Conservation (phyloP, 2,329 filamentous ascomycete genomes). For the Mollisia scopiformis region DNA sequence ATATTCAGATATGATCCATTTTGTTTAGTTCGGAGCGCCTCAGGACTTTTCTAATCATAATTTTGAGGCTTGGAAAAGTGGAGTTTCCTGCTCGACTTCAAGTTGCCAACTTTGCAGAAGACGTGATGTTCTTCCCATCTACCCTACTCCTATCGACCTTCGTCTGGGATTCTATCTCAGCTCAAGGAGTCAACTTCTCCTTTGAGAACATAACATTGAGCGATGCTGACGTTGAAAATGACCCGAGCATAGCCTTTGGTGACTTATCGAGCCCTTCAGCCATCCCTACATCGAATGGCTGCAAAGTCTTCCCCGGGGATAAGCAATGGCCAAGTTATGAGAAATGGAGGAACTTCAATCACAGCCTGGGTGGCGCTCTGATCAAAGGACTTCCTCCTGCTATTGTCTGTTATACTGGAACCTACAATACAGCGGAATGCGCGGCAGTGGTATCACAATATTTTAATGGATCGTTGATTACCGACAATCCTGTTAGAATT, state of each 20-base stretch:
- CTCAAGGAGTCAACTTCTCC: background rate
- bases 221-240: background rate
- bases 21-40: too few relatives aligned
- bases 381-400: constrained; percentile 47
- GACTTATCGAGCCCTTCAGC: background rate
- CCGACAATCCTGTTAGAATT: constrained; percentile 12
- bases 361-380: constrained; percentile 41
- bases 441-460: background rate
- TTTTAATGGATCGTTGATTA: constrained; percentile 20
- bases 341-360: constrained; percentile 51
- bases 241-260: background rate
- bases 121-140: too few relatives aligned
- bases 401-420: constrained; percentile 44
- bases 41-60: too few relatives aligned
- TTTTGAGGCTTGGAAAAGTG: too few relatives aligned
- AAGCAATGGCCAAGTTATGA: constrained; percentile 49
- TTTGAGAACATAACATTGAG: background rate
- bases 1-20: too few relatives aligned
- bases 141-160: too few relatives aligned
- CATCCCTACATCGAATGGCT: background rate
- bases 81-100: too few relatives aligned
- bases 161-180: too few relatives aligned
- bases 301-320: constrained; percentile 17
- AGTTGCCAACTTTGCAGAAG: too few relatives aligned
- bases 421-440: constrained; percentile 39